phyloP scores from a whole-genome alignment of 805 yeast species.

The Candida pini region DNA sequence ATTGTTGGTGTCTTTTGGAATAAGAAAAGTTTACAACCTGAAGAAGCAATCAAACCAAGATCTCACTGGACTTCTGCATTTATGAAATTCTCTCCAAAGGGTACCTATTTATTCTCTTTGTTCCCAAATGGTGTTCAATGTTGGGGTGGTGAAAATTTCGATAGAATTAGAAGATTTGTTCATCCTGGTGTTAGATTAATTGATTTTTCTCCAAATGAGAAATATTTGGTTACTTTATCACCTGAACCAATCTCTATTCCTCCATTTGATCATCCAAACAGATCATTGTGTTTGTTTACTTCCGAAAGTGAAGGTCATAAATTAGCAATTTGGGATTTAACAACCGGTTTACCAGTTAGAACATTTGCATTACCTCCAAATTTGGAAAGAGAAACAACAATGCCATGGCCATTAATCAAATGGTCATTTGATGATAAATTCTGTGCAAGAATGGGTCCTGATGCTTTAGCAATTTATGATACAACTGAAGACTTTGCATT shows the following conservation, averaged over 20 bases:
- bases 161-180: slow-evolving; percentile 66
- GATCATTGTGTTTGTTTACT: slow-evolving; percentile 73
- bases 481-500: slow-evolving; percentile 64
- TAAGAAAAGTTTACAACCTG: slow-evolving; percentile 62
- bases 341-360: slow-evolving; percentile 75
- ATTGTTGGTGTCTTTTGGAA: slow-evolving; percentile 85
- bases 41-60: slow-evolving; percentile 72
- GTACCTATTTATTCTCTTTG: slow-evolving; percentile 78
- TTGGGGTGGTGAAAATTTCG: slow-evolving; percentile 89
- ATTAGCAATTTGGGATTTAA: slow-evolving; percentile 87
- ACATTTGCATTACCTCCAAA: slow-evolving; percentile 86
- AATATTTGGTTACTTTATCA: slow-evolving; percentile 83
- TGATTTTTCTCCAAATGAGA: slow-evolving; percentile 91
- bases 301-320: slow-evolving; percentile 89
- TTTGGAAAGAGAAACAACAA: slow-evolving; percentile 56
- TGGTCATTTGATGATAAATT: slow-evolving; percentile 92
- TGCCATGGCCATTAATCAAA: slow-evolving; percentile 94
- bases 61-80: slow-evolving; percentile 82
- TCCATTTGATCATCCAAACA: slow-evolving; percentile 57
- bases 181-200: slow-evolving; percentile 88
- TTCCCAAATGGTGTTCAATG: slow-evolving; percentile 94
- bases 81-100: slow-evolving; percentile 89
- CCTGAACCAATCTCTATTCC: slow-evolving; percentile 75
- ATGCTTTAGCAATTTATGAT: slow-evolving; percentile 87
- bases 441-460: slow-evolving; percentile 94